Evolutionary conservation across 2,329 filamentous ascomycete genomes (phyloP), one percentile per base, ranked within the genome.

Genomic region (Phaeosphaeria sp.): DNA sequence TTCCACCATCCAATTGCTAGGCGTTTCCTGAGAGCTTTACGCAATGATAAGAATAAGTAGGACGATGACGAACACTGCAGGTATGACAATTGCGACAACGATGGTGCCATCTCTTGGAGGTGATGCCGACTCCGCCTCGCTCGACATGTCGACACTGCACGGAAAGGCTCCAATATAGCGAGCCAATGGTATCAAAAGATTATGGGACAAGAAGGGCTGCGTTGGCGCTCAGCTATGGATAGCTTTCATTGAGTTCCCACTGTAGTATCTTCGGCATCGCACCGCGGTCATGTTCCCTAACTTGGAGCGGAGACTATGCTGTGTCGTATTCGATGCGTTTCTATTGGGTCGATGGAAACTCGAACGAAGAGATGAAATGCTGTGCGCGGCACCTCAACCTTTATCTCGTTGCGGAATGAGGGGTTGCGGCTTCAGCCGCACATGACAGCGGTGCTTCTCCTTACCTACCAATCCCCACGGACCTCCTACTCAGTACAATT

Each of bases 11-110:
- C 18, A 13, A 22, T 18, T 3, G 15, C 33, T 1, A 27, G 21
- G 43, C 25, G 3, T 27, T 17, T 6, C 20, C 43, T 30, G n/a
- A 22, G 42, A 11, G 59, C 72, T 47, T 18, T 41, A 77, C 75
- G 73, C 64, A 49, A 67, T 59, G n/a, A 76, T 54, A 20, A 76
- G 60, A 2, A 68, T 58, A 2, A 76, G 20, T 5, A 77, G 57
- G 3, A 72, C 52, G n/a, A 75, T 59, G 13, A 73, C 67, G 52
- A 75, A 68, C 18, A 75, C 58, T 1, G 64, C 65, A 20, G 74
- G 74, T 21, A 76, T 61, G 18, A 76, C 64, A 39, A 76, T 72
- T 0, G 68, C 71, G 43, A 77, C 58, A 9, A 72, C 58, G 11
- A 71, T 59, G 20, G 62, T 68, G 48, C 60, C 64, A 21, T 36